Percentiles rank a stretch among this genome's conserved stretches.
These are phyloP conservation scores for Yamadazyma diospyri DNA, from an alignment of 1,139 yeast species.

Conservation along the genomic window DNA sequence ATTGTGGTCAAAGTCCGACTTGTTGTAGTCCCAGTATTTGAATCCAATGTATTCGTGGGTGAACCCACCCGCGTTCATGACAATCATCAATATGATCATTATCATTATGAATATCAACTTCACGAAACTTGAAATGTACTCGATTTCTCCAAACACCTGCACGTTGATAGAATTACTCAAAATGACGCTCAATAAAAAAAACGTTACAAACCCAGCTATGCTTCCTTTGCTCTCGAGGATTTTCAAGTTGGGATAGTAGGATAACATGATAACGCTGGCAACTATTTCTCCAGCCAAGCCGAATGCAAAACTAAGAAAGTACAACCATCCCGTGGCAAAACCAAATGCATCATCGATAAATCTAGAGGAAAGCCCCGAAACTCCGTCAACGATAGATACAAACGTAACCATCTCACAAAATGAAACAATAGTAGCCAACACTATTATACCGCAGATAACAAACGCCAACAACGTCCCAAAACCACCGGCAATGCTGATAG, in stretches of 20 bases:
- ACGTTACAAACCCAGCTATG: conserved; percentile 61
- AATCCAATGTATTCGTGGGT: conserved; percentile 57
- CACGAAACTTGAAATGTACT: conserved; percentile 58
- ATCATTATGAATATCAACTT: conserved; percentile 54
- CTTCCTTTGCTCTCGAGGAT: conserved; percentile 47
- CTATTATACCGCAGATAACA: conserved; percentile 61
- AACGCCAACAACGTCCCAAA: conserved; percentile 76
- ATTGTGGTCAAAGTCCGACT: conserved; percentile 47
- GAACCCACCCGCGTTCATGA: conserved; percentile 50
- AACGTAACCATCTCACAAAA: conserved; percentile 87
- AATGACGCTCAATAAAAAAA: conserved; percentile 50
- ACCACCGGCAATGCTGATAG: conserved; percentile 78
- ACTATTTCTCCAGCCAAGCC: conserved; percentile 80
- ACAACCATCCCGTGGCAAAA: conserved; percentile 74
- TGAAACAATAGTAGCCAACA: conserved; percentile 65
- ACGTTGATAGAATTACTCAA: conserved; percentile 63
- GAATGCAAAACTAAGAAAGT: conserved; percentile 70
- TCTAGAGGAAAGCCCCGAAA: conserved; percentile 69
- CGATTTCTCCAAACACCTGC: conserved; percentile 72
- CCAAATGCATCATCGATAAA: conserved; percentile 88
- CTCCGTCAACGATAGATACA: conserved; percentile 79
- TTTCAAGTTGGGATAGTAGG: conserved; percentile 56
- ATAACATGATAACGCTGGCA: conserved; percentile 72
- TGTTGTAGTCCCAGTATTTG: conserved; percentile 56
- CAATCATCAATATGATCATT: conserved; percentile 62